A percentile compares a stretch with the other conserved stretches of the same genome.
phyloP scores from a whole-genome alignment of 1,284 basidiomycete species.

The Thelephora terrestris region DNA sequence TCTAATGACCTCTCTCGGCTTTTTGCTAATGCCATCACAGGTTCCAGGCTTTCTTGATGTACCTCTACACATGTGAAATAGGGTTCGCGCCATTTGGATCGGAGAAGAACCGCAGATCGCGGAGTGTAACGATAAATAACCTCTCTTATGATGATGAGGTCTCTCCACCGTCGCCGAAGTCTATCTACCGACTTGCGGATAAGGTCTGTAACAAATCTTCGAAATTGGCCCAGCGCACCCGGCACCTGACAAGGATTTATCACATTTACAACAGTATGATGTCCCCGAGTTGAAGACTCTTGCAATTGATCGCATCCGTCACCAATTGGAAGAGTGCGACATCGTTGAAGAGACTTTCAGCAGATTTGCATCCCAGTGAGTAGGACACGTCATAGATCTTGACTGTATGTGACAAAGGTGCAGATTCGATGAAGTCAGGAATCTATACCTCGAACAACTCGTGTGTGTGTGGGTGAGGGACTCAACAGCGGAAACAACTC shows the following conservation, averaged over 20 bases:
- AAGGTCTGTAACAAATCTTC: background rate
- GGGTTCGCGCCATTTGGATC: constrained; percentile 7
- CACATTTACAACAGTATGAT: too few relatives aligned
- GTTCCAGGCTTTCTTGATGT: constrained; percentile 9
- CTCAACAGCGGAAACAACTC: background rate
- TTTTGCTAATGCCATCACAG: background rate
- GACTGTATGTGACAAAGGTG: background rate
- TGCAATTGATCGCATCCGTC: background rate
- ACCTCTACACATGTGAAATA: constrained; percentile 11
- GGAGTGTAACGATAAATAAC: background rate
- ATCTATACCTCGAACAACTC: background rate
- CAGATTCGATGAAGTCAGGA: too few relatives aligned
- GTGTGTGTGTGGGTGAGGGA: too few relatives aligned
- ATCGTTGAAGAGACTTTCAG: background rate
- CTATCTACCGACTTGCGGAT: background rate
- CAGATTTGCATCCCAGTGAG: background rate
- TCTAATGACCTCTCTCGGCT: background rate
- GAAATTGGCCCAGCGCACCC: background rate
- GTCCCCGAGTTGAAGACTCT: too few relatives aligned
- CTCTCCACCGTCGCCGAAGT: background rate
- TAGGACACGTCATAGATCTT: background rate
- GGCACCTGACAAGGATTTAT: background rate
- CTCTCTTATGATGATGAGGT: background rate
- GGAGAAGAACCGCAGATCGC: background rate
- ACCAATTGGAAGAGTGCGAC: background rate